Evolutionary conservation across 495 filamentous ascomycete genomes (phyloP).

Genomic region (Endocarpon pusillum): DNA sequence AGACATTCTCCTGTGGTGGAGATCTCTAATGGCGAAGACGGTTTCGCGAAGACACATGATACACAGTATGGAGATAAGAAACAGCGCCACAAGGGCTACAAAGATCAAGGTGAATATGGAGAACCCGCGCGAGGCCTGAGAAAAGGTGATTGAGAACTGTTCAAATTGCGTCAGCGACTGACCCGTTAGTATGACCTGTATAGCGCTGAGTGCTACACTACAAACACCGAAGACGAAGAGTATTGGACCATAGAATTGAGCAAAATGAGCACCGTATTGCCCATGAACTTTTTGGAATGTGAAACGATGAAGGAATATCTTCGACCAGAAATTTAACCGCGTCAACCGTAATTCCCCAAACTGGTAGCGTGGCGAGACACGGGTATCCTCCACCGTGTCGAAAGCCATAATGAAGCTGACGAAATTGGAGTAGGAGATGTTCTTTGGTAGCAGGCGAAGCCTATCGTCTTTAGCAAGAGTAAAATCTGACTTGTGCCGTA

Average conservation of each 20-base stretch:
- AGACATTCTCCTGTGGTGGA: too few relatives aligned
- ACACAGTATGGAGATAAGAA: neutral
- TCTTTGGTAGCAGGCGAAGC: slow-evolving; percentile 19
- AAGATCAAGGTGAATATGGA: neutral
- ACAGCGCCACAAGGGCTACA: neutral
- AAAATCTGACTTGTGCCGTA: slow-evolving; percentile 29
- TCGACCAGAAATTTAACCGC: slow-evolving; percentile 16
- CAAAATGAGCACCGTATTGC: slow-evolving; percentile 15
- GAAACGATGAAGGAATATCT: slow-evolving; percentile 5
- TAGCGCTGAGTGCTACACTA: slow-evolving; percentile 9
- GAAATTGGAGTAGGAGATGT: too few relatives aligned
- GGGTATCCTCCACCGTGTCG: slow-evolving; percentile 3
- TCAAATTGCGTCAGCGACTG: neutral
- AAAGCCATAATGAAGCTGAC: too few relatives aligned
- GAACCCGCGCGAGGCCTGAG: neutral
- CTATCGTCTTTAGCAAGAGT: slow-evolving; percentile 16
- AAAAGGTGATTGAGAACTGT: neutral
- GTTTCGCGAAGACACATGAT: too few relatives aligned
- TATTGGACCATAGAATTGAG: slow-evolving; percentile 11
- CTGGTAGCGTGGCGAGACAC: slow-evolving; percentile 14
- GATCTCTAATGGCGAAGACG: too few relatives aligned
- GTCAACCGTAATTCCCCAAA: slow-evolving; percentile 24
- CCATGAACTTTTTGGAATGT: slow-evolving; percentile 10
- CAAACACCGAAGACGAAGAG: slow-evolving; percentile 19
- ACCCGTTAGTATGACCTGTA: neutral